Conservation (phyloP, 768 basidiomycete species). For the Leccinum aurantiacum region DNA sequence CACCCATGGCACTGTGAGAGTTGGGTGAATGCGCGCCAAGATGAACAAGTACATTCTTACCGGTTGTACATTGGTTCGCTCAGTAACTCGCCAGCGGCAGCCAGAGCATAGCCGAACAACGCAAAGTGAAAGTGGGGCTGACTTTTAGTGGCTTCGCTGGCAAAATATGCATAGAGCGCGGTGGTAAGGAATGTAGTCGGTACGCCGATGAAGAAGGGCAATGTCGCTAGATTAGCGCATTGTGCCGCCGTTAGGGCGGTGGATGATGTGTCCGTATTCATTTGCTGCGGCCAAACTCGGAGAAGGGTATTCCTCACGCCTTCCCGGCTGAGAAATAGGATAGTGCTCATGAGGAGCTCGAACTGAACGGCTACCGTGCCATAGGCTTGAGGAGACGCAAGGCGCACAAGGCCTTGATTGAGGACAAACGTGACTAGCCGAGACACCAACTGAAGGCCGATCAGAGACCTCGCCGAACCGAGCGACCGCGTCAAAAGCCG, state of each 20-base stretch:
- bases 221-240: slow-evolving; percentile 48
- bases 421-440: slow-evolving; percentile 83
- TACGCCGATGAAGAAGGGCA: slow-evolving; percentile 70
- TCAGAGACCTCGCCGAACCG: slow-evolving; percentile 59
- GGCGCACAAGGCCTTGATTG: slow-evolving; percentile 83
- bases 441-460: slow-evolving; percentile 84
- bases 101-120: slow-evolving; percentile 66
- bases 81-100: slow-evolving; percentile 74
- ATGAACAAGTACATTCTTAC: slow-evolving; percentile 38
- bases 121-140: slow-evolving; percentile 69
- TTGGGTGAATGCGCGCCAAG: slow-evolving; percentile 15
- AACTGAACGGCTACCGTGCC: slow-evolving; percentile 93
- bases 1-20: slow-evolving; percentile 59
- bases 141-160: slow-evolving; percentile 50
- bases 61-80: slow-evolving; percentile 82
- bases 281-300: slow-evolving; percentile 43
- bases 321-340: slow-evolving; percentile 91
- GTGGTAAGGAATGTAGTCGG: slow-evolving; percentile 58
- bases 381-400: slow-evolving; percentile 82
- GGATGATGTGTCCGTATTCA: slow-evolving; percentile 1
- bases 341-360: slow-evolving; percentile 85
- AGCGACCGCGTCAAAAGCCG: slow-evolving; percentile 34
- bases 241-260: slow-evolving; percentile 14
- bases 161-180: slow-evolving; percentile 51
- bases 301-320: slow-evolving; percentile 86